Evolutionary conservation across 1,284 basidiomycete species (phyloP).

Genomic region (Irpex lacteus): DNA sequence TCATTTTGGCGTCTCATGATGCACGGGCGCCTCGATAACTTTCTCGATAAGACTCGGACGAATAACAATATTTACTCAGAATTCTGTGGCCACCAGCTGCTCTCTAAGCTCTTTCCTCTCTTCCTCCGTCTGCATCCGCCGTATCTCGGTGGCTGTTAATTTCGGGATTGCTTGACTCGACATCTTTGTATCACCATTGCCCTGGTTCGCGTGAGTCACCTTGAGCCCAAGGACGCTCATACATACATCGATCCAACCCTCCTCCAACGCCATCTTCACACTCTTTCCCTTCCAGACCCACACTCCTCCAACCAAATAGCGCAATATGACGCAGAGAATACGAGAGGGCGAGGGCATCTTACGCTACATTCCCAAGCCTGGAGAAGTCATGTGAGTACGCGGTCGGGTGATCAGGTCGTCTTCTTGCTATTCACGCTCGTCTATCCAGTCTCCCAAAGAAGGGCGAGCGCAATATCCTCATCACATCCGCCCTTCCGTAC

Average conservation of each 20-base stretch:
- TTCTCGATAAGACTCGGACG: background rate
- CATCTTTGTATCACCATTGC: background rate
- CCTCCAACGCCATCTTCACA: background rate
- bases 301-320: background rate
- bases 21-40: background rate
- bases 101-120: background rate
- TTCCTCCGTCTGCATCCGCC: background rate
- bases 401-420: background rate
- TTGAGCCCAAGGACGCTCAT: background rate
- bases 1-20: background rate
- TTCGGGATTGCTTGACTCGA: background rate
- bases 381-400: conserved; percentile 32
- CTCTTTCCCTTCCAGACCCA: background rate
- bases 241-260: background rate
- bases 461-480: conserved; percentile 84
- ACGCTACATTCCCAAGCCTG: conserved; percentile 39
- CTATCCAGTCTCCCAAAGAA: conserved; percentile 72
- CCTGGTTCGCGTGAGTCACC: background rate
- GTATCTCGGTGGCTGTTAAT: background rate
- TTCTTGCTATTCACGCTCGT: background rate
- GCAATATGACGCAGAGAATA: conserved; percentile 61
- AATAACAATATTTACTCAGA: background rate
- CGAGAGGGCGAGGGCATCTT: conserved; percentile 61
- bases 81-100: background rate
- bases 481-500: conserved; percentile 96